A percentile compares a stretch with the other conserved stretches of the same genome.
Evolutionary conservation across 2,329 filamentous ascomycete genomes (phyloP).

Genomic region (Cordyceps cicadae): DNA sequence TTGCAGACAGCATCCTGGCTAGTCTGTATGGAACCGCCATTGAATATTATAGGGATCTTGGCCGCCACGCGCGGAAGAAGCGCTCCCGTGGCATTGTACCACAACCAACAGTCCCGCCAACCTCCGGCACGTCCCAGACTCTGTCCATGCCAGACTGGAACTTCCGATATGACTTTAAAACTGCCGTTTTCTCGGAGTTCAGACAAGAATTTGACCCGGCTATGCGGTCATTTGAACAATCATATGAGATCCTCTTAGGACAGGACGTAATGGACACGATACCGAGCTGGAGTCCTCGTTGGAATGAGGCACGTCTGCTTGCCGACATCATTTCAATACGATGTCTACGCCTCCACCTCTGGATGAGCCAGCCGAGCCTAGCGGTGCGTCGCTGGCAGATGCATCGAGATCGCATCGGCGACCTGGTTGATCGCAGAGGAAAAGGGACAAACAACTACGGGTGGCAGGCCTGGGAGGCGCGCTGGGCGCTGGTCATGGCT

Average conservation of each 20-base stretch:
- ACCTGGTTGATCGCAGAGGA: slow-evolving; percentile 73
- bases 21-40: slow-evolving; percentile 65
- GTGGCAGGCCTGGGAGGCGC: slow-evolving; percentile 88
- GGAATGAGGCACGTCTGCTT: slow-evolving; percentile 85
- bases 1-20: slow-evolving; percentile 64
- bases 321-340: slow-evolving; percentile 76
- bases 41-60: slow-evolving; percentile 90
- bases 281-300: slow-evolving; percentile 80
- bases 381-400: slow-evolving; percentile 73
- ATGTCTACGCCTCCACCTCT: slow-evolving; percentile 72
- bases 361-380: slow-evolving; percentile 67
- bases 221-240: slow-evolving; percentile 75
- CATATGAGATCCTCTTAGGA: slow-evolving; percentile 75
- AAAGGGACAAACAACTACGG: slow-evolving; percentile 84
- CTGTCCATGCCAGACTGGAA: slow-evolving; percentile 85
- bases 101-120: slow-evolving; percentile 73
- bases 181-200: slow-evolving; percentile 84
- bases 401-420: slow-evolving; percentile 65
- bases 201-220: slow-evolving; percentile 87
- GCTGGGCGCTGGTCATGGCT: slow-evolving; percentile 58
- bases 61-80: slow-evolving; percentile 87
- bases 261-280: slow-evolving; percentile 81
- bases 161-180: slow-evolving; percentile 89
- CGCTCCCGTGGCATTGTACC: slow-evolving; percentile 70
- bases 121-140: slow-evolving; percentile 74